These are phyloP conservation scores for Vaccinium macrocarpon DNA, from an alignment of 148 eudicot genomes.

Conservation along the genomic window DNA sequence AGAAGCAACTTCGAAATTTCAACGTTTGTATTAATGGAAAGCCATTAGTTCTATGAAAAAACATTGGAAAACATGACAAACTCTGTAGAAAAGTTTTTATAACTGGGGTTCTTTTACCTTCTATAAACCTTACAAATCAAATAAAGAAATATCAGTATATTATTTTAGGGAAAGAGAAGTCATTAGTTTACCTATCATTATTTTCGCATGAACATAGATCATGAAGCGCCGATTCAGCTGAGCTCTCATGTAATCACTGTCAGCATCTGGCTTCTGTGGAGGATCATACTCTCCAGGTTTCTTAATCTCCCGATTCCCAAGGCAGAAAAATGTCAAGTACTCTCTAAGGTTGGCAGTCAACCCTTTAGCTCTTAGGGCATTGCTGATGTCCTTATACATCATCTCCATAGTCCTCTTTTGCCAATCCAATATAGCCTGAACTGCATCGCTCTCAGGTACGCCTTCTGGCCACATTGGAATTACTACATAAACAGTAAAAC, in stretches of 20 bases:
- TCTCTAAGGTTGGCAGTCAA: slow-evolving; percentile 29
- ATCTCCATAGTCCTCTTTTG: slow-evolving; percentile 40
- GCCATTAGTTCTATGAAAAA: neutral
- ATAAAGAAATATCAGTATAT: neutral
- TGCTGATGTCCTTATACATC: slow-evolving; percentile 36
- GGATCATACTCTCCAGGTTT: slow-evolving; percentile 30
- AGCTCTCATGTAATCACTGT: slow-evolving; percentile 29
- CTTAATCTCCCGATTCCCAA: slow-evolving; percentile 33
- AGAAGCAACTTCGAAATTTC: neutral
- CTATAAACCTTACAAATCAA: neutral
- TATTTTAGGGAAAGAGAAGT: neutral
- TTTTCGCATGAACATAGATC: slow-evolving; percentile 47
- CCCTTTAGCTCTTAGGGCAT: slow-evolving; percentile 28
- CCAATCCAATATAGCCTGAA: slow-evolving; percentile 39
- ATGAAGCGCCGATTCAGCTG: slow-evolving; percentile 35
- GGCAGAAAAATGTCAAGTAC: slow-evolving; percentile 38
- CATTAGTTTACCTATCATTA: slow-evolving; percentile 35
- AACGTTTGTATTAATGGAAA: neutral
- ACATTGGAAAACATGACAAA: neutral
- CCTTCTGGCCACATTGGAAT: slow-evolving; percentile 48
- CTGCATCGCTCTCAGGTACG: slow-evolving; percentile 22
- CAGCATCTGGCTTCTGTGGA: slow-evolving; percentile 21
- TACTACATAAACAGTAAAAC: slow-evolving; percentile 32
- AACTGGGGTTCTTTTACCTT: neutral
- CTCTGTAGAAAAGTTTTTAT: neutral